Conservation (phyloP, 768 basidiomycete species). For the Mycena polygramma region DNA sequence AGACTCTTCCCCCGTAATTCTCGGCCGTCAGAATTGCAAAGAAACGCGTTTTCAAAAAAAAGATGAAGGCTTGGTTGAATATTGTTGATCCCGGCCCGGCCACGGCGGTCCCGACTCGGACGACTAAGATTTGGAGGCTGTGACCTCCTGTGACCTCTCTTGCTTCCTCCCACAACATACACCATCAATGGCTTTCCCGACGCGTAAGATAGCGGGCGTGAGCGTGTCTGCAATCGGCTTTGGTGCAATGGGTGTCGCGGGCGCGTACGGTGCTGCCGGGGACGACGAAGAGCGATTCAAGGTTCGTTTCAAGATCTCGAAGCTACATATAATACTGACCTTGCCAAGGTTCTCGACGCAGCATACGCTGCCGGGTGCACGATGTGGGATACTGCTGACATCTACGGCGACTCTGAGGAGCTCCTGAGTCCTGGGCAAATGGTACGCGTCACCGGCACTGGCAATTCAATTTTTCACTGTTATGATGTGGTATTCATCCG, state of each 20-base stretch:
- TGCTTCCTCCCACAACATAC: not conserved
- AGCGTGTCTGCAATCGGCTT: slow-evolving; percentile 69
- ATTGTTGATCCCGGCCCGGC: no score
- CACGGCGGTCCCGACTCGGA: no score
- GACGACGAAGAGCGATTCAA: slow-evolving; percentile 72
- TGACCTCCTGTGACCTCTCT: not conserved
- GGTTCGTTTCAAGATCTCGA: slow-evolving; percentile 47
- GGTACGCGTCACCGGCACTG: slow-evolving; percentile 40
- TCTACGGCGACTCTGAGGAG: slow-evolving; percentile 61
- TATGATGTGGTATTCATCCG: no score
- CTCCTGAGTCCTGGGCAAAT: slow-evolving; percentile 62
- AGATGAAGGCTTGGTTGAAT: no score
- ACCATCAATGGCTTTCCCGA: slow-evolving; percentile 28
- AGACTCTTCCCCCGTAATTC: no score
- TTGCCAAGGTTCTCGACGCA: slow-evolving; percentile 54
- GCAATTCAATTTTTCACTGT: no score
- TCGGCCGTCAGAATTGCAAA: no score
- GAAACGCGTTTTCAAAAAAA: no score
- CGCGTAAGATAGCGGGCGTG: slow-evolving; percentile 58
- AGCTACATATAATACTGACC: not conserved
- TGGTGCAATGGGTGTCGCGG: slow-evolving; percentile 71
- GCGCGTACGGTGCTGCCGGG: slow-evolving; percentile 58
- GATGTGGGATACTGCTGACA: slow-evolving; percentile 64
- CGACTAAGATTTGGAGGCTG: no score
- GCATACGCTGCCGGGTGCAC: slow-evolving; percentile 57